Conservation (phyloP, 2,329 filamentous ascomycete species). For the Alternaria triticimaculans region DNA sequence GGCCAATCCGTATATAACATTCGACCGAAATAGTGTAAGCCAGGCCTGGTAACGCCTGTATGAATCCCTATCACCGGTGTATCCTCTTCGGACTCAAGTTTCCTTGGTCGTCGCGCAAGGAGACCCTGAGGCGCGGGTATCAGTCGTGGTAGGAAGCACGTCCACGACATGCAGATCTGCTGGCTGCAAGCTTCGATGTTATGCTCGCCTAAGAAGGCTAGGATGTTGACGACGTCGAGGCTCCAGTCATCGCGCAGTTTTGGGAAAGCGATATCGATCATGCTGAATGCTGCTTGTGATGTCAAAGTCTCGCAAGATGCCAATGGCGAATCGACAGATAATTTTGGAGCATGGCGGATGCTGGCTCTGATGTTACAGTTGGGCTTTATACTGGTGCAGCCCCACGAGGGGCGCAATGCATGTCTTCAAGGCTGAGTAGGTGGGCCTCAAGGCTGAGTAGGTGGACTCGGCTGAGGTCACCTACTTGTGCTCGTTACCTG, state of each 20-base stretch:
- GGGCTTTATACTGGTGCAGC: neutral
- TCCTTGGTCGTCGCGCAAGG: neutral
- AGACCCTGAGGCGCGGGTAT: slow-evolving; percentile 3
- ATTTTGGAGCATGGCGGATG: neutral
- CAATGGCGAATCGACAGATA: neutral
- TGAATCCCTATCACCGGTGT: neutral
- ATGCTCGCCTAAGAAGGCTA: slow-evolving; percentile 3
- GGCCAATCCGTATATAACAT: neutral
- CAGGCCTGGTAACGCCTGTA: neutral
- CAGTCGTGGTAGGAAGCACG: neutral
- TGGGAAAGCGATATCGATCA: neutral
- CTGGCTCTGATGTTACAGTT: neutral
- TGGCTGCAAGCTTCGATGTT: neutral
- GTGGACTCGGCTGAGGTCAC: neutral
- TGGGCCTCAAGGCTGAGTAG: neutral
- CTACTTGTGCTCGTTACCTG: neutral
- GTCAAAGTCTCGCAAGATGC: neutral
- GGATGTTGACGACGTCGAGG: neutral
- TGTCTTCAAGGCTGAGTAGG: neutral
- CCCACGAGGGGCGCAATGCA: neutral
- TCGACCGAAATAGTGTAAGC: neutral
- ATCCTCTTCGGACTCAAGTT: neutral
- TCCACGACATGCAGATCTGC: slow-evolving; percentile 1
- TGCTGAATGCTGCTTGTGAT: neutral
- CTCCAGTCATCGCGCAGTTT: neutral